These are phyloP conservation scores for Fusarium virguliforme DNA, from an alignment of 2,329 filamentous ascomycete genomes.

Conservation along the genomic window DNA sequence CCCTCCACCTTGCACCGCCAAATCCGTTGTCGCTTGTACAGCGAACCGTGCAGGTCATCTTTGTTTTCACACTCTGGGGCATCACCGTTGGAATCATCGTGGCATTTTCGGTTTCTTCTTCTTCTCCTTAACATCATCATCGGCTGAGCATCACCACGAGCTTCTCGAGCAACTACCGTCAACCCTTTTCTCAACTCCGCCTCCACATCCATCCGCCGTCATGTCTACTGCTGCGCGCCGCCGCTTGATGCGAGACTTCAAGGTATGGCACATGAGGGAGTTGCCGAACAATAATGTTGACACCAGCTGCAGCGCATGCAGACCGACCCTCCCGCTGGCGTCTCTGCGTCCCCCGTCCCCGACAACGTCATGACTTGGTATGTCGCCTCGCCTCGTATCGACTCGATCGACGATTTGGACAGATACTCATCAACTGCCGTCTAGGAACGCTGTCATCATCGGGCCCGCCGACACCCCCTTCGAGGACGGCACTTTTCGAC, in stretches of 20 bases:
- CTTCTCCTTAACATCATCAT: conserved; percentile 11
- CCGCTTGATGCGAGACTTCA: conserved; percentile 99
- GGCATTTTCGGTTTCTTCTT: not conserved
- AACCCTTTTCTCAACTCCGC: conserved; percentile 15
- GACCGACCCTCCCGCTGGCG: conserved; percentile 95
- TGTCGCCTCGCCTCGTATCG: conserved; percentile 52
- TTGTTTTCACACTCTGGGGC: conserved; percentile 15
- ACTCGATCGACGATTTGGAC: not conserved
- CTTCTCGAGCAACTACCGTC: conserved; percentile 19
- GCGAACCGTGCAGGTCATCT: conserved; percentile 31
- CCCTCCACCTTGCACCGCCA: conserved; percentile 37
- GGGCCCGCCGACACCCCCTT: conserved; percentile 97
- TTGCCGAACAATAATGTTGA: conserved; percentile 29
- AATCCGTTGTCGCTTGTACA: conserved; percentile 26
- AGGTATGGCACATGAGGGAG: conserved; percentile 71
- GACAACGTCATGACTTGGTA: conserved; percentile 99
- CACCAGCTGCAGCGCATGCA: conserved; percentile 86
- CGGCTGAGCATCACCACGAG: not conserved
- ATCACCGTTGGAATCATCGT: not conserved
- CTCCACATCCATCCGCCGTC: conserved; percentile 41
- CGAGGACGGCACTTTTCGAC: conserved; percentile 96
- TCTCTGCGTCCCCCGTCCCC: conserved; percentile 95
- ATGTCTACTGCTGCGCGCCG: conserved; percentile 95
- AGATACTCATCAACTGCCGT: conserved; percentile 42
- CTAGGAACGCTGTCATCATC: conserved; percentile 98